These are phyloP conservation scores for Zymoseptoria brevis DNA, from an alignment of 2,329 filamentous ascomycete species.

Conservation along the genomic window DNA sequence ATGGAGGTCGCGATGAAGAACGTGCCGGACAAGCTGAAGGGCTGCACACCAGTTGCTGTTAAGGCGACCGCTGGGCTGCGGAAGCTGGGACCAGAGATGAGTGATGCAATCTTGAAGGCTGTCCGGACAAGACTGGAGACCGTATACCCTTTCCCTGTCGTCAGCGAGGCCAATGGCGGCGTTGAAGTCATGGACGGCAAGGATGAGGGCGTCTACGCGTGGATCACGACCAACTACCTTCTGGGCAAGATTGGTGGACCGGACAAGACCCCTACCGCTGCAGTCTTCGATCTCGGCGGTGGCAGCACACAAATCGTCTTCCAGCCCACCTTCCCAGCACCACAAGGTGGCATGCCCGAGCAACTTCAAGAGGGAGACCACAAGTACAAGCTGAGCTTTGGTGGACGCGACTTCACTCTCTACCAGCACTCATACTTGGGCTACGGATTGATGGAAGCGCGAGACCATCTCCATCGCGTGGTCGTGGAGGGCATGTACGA, in stretches of 20 bases:
- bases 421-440: constrained; percentile 98
- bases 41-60: constrained; percentile 91
- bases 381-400: constrained; percentile 87
- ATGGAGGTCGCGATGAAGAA: constrained; percentile 76
- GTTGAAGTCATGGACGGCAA: constrained; percentile 97
- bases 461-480: constrained; percentile 71
- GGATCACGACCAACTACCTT: constrained; percentile 98
- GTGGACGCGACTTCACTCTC: constrained; percentile 80
- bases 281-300: constrained; percentile 90
- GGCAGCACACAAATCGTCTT: constrained; percentile 98
- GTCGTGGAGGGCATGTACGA: constrained; percentile 65
- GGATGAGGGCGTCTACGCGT: constrained; percentile 95
- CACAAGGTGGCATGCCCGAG: constrained; percentile 72
- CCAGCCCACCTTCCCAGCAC: constrained; percentile 79
- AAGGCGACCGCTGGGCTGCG: constrained; percentile 94
- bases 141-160: constrained; percentile 87
- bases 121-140: constrained; percentile 79
- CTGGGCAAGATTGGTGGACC: constrained; percentile 93
- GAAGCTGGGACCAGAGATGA: constrained; percentile 72
- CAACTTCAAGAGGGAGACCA: constrained; percentile 84
- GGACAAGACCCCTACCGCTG: constrained; percentile 82
- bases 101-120: constrained; percentile 73
- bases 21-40: constrained; percentile 80
- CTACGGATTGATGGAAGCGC: constrained; percentile 92
- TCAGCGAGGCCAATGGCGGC: constrained; percentile 74